Evolutionary conservation across 352 stramenopile genomes (phyloP).

Genomic region (Aphanomyces astaci): DNA sequence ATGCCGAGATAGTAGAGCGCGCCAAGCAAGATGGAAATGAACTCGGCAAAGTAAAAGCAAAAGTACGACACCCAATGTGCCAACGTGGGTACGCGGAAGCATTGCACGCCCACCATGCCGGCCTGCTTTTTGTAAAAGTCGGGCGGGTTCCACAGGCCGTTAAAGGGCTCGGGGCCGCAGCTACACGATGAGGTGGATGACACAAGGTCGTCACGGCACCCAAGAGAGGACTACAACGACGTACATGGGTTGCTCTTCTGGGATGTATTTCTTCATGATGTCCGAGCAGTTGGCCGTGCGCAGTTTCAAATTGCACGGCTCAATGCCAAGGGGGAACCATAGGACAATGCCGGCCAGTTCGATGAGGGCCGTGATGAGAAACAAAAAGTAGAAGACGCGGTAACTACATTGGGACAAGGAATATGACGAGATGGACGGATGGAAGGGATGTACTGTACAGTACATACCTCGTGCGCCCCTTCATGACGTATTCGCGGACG

Average conservation of each 20-base stretch:
- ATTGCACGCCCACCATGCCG: constrained; percentile 49
- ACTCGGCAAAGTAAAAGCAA: constrained; percentile 59
- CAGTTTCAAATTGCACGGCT: constrained; percentile 58
- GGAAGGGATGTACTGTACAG: no score
- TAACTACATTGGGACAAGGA: constrained; percentile 31
- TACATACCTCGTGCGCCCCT: constrained; percentile 36
- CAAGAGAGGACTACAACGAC: no score
- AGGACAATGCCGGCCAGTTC: constrained; percentile 42
- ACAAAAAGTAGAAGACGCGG: constrained; percentile 63
- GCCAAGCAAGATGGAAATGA: constrained; percentile 61
- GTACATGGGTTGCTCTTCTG: constrained; percentile 24
- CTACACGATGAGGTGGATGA: no score
- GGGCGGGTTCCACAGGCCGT: constrained; percentile 59
- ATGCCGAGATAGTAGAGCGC: constrained; percentile 71
- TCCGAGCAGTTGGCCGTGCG: constrained; percentile 38
- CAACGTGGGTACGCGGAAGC: constrained; percentile 50
- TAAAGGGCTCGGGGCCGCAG: constrained; percentile 54
- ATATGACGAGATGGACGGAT: not conserved
- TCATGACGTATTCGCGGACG: constrained; percentile 71
- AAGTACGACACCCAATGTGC: constrained; percentile 66
- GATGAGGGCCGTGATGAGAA: constrained; percentile 54
- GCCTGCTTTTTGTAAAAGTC: constrained; percentile 58
- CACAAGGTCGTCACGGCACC: no score
- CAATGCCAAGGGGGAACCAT: constrained; percentile 52
- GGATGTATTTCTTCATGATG: constrained; percentile 43